Base-by-base conservation (phyloP, 2,329 filamentous ascomycete species). In the Neonectria ditissima region DNA sequence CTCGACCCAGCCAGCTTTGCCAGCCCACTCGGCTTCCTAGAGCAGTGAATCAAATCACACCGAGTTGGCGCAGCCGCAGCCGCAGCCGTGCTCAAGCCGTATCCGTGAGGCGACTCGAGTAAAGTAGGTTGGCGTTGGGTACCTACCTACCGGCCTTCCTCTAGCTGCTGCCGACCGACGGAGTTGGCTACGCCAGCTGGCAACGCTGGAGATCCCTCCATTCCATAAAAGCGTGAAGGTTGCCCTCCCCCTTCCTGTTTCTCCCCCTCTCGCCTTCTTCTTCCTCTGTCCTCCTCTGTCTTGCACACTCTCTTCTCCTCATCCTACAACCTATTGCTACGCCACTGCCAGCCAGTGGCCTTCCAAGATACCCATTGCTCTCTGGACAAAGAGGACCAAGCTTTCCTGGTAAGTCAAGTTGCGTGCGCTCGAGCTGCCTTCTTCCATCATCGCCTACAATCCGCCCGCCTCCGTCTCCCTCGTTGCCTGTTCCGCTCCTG, bases 291-390 rank as follows among this genome's bases (percentile, higher is more conserved):
- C 22, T 24, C 55, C 60, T 65, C 56, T 69, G 65, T 67, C 67
- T 67, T 70, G 68, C 69, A 66, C 69, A 69, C 67, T 67, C 69
- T 66, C 67, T 65, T 65, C 65, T 58, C 59, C 64, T 59, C 14
- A 67, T 64, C 60, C 62, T 52, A 68, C 66, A 60, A 59, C 47
- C 30, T 69, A 67, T 37, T 37, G 58, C 48, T 44, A 62, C 62
- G 55, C 64, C 67, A 65, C 65, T 73, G 70, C 69, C 65, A 74
- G 71, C 68, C 67, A 76, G 71, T 70, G 65, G 65, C 63, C 60
- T 68, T 70, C 68, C 37, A 41, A 41, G 65, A 74, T 69, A 66
- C 69, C 70, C 65, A 67, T 65, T 58, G 59, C 47, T 63, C 62
- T 71, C 63, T 68, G 57, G 60, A 65, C 53, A 44, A 62, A 64